Conservation (phyloP, 2,329 filamentous ascomycete species). For the Fusarium odoratissimum region DNA sequence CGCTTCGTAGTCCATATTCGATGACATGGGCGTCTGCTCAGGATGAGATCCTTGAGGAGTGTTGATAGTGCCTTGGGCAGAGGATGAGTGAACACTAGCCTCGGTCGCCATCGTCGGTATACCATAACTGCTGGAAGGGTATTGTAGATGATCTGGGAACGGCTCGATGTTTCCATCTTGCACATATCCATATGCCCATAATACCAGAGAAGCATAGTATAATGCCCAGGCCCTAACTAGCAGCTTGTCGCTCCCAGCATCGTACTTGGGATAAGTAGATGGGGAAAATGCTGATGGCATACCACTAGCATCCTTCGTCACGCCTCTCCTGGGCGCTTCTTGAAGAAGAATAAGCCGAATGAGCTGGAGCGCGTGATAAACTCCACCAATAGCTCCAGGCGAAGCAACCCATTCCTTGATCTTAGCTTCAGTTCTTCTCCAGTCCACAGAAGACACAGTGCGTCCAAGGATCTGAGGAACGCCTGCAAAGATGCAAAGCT, state of each 20-base stretch:
- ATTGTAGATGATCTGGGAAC: conserved; percentile 44
- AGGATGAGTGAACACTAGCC: conserved; percentile 36
- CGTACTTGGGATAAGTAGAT: conserved; percentile 40
- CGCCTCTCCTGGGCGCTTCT: conserved; percentile 32
- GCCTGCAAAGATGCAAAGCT: conserved; percentile 46
- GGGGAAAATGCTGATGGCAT: conserved; percentile 30
- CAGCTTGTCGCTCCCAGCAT: conserved; percentile 42
- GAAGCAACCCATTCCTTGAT: conserved; percentile 47
- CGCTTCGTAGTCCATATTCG: conserved; percentile 35
- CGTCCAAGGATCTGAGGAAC: conserved; percentile 45
- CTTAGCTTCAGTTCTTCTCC: conserved; percentile 45
- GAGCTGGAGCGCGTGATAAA: conserved; percentile 45
- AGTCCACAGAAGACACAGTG: conserved; percentile 43
- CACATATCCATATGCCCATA: conserved; percentile 46
- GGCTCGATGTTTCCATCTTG: conserved; percentile 45
- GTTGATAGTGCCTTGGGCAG: conserved; percentile 25
- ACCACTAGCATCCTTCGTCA: conserved; percentile 19
- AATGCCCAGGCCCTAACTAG: conserved; percentile 43
- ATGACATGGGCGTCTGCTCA: conserved; percentile 30
- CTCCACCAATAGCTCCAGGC: conserved; percentile 44
- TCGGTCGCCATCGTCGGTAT: conserved; percentile 26
- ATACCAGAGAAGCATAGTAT: conserved; percentile 44
- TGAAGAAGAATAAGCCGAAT: conserved; percentile 43
- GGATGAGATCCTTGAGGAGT: conserved; percentile 33
- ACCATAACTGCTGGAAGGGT: conserved; percentile 29